phyloP scores from a whole-genome alignment of 2,329 filamentous ascomycete species.

The Pestalotiopsis sp. region DNA sequence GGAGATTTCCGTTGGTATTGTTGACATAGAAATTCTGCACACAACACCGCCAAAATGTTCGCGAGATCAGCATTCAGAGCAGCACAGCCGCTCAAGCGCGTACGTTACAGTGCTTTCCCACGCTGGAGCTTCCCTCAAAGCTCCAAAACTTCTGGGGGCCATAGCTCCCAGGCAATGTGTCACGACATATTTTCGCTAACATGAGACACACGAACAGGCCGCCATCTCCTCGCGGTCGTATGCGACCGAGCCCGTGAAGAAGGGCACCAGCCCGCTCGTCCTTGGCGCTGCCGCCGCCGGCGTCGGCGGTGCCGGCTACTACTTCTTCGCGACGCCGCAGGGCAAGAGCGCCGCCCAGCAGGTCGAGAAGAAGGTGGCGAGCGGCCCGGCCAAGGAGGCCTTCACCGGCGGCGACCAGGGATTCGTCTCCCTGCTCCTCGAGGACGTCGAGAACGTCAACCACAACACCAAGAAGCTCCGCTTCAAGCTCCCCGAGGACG shows the following conservation, averaged over 20 bases:
- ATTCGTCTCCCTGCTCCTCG: conserved; percentile 80
- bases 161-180: conserved; percentile 10
- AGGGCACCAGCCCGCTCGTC: conserved; percentile 61
- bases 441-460: conserved; percentile 79
- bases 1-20: background rate
- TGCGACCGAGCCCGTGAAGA: conserved; percentile 65
- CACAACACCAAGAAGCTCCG: conserved; percentile 94
- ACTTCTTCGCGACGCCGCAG: conserved; percentile 56
- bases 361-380: conserved; percentile 55
- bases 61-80: conserved; percentile 57
- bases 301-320: conserved; percentile 60
- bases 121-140: conserved; percentile 17
- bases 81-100: conserved; percentile 58
- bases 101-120: conserved; percentile 36
- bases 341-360: conserved; percentile 50
- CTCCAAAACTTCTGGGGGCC: conserved; percentile 19
- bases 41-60: conserved; percentile 52
- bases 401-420: conserved; percentile 89
- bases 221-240: conserved; percentile 51
- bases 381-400: conserved; percentile 48
- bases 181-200: conserved; percentile 18
- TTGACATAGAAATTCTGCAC: background rate
- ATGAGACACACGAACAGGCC: conserved; percentile 18
- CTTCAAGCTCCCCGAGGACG: conserved; percentile 83
- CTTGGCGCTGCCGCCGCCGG: conserved; percentile 63